A percentile compares a stretch with the other conserved stretches of the same genome.
Conservation (phyloP, 495 filamentous ascomycete genomes). For the Tuber aestivum region DNA sequence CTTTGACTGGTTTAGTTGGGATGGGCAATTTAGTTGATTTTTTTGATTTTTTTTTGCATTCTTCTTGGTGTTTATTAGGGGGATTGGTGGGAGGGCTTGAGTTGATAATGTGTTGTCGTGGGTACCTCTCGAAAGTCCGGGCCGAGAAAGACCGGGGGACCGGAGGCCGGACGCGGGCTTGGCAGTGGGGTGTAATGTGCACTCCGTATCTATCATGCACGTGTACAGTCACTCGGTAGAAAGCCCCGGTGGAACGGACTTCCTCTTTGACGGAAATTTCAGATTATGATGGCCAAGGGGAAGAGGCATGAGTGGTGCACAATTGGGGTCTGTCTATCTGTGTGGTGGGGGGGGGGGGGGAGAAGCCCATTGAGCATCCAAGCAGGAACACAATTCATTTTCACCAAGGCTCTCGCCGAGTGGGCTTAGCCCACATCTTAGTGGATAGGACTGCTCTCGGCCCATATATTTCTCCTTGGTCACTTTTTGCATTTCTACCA, state of each 20-base stretch:
- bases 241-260: neutral
- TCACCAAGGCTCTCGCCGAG: neutral
- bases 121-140: neutral
- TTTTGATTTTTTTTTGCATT: neutral
- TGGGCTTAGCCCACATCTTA: neutral
- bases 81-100: neutral
- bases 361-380: neutral
- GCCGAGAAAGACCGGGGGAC: neutral
- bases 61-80: neutral
- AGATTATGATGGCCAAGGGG: neutral
- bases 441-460: neutral
- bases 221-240: neutral
- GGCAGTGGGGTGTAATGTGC: conserved; percentile 16
- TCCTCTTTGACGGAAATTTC: neutral
- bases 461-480: neutral
- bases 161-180: neutral
- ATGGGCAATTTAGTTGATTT: conserved; percentile 19
- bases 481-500: neutral
- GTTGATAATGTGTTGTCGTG: neutral
- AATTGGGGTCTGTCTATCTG: neutral
- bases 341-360: too few relatives aligned
- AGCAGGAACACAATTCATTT: neutral
- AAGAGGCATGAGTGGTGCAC: neutral
- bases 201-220: neutral
- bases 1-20: conserved; percentile 42